phyloP scores from a whole-genome alignment of 805 yeast genomes.

The Suhomyces sp. region DNA sequence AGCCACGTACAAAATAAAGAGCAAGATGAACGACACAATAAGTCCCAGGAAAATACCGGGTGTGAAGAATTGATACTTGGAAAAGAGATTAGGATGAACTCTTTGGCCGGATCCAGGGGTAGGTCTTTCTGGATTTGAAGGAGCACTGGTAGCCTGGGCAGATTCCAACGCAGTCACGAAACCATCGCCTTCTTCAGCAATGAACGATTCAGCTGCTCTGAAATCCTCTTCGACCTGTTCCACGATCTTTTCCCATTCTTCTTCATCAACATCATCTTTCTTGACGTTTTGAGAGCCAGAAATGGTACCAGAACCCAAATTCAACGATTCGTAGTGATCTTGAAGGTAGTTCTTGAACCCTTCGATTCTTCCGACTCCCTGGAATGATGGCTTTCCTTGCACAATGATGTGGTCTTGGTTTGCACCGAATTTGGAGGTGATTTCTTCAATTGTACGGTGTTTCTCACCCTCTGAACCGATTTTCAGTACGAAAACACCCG shows the following conservation, averaged over 20 bases:
- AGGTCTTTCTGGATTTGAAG: background rate
- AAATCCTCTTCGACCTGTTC: conserved; percentile 33
- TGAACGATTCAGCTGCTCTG: conserved; percentile 31
- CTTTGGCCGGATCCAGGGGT: conserved; percentile 1
- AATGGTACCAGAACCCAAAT: no score
- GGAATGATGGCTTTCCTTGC: conserved; percentile 33
- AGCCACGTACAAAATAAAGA: conserved; percentile 59
- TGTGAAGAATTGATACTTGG: conserved; percentile 67
- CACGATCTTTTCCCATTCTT: conserved; percentile 13
- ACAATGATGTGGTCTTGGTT: conserved; percentile 18
- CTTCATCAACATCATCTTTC: conserved; percentile 10
- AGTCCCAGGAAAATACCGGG: conserved; percentile 80
- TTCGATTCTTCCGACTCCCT: conserved; percentile 19
- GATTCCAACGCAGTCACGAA: conserved; percentile 21
- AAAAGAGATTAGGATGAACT: conserved; percentile 48
- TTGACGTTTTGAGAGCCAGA: conserved; percentile 20
- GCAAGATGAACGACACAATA: conserved; percentile 60
- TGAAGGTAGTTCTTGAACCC: conserved; percentile 23
- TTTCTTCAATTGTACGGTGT: conserved; percentile 15
- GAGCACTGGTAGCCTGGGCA: conserved; percentile 6
- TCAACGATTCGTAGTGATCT: conserved; percentile 19
- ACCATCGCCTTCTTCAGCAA: conserved; percentile 26
- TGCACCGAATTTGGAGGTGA: no score
- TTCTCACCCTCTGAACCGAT: conserved; percentile 3
- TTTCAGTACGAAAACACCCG: background rate